Conservation (phyloP, 176 grass and related monocot genomes). For the Leersia perrieri region DNA sequence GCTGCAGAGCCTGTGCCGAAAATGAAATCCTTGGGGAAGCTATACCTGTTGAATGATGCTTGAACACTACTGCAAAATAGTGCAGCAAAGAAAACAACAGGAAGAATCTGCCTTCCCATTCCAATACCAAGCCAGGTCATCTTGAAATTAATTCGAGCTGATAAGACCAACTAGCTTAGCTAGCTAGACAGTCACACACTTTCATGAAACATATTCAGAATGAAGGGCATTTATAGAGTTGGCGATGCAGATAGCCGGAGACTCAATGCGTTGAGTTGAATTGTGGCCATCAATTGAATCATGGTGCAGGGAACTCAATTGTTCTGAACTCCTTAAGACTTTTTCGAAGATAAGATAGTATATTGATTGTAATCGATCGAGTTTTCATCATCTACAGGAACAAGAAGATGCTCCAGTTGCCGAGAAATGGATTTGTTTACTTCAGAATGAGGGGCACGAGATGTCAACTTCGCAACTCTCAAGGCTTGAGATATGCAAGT, state of each 20-base stretch:
- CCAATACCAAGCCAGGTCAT: not conserved
- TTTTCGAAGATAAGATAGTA: not conserved
- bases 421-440: not conserved
- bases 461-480: not conserved
- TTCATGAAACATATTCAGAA: not conserved
- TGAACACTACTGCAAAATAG: not conserved
- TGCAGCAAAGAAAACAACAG: not conserved
- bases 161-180: not conserved
- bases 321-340: not conserved
- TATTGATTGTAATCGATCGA: not conserved
- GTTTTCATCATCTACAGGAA: not conserved
- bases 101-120: not conserved
- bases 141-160: not conserved
- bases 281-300: no score
- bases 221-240: not conserved
- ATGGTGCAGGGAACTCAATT: not conserved
- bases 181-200: not conserved
- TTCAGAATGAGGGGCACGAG: not conserved
- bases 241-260: not conserved
- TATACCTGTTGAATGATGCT: constrained; percentile 20
- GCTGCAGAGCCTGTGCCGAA: constrained; percentile 52
- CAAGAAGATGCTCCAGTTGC: not conserved
- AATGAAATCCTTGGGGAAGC: constrained; percentile 49
- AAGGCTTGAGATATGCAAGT: not conserved
- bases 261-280: not conserved